phyloP scores from a whole-genome alignment of 805 yeast genomes.

The Myxozyma sirexii region DNA sequence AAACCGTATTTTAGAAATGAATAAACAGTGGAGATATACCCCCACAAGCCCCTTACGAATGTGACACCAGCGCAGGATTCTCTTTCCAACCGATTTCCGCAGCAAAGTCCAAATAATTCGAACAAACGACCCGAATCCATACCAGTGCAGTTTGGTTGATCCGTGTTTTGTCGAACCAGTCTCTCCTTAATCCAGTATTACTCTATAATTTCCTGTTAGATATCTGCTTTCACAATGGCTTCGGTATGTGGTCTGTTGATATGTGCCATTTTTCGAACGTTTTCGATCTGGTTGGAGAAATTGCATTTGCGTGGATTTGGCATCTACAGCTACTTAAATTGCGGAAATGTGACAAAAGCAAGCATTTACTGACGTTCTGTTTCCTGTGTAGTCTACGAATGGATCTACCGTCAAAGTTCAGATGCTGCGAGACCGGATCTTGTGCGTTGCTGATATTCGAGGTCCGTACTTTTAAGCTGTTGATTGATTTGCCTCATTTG shows the following conservation, averaged over 20 bases:
- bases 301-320: neutral
- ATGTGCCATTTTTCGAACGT: neutral
- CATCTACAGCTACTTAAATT: neutral
- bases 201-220: too few relatives aligned
- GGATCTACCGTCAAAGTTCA: slow-evolving; percentile 20
- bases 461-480: slow-evolving; percentile 15
- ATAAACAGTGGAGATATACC: too few relatives aligned
- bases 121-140: neutral
- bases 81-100: neutral
- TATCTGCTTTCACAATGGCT: neutral
- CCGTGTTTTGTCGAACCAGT: neutral
- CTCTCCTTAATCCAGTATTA: too few relatives aligned
- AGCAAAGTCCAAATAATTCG: neutral
- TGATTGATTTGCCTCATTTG: neutral
- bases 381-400: slow-evolving; percentile 13
- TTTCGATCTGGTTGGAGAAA: neutral
- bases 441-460: slow-evolving; percentile 32
- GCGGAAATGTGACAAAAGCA: neutral
- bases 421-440: slow-evolving; percentile 21
- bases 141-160: neutral
- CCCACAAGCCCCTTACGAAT: neutral
- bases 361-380: neutral
- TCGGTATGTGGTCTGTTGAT: neutral
- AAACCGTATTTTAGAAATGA: too few relatives aligned
- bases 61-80: neutral